Base-by-base conservation (phyloP, 208 protist species). In the Crithidia acanthocephali region DNA sequence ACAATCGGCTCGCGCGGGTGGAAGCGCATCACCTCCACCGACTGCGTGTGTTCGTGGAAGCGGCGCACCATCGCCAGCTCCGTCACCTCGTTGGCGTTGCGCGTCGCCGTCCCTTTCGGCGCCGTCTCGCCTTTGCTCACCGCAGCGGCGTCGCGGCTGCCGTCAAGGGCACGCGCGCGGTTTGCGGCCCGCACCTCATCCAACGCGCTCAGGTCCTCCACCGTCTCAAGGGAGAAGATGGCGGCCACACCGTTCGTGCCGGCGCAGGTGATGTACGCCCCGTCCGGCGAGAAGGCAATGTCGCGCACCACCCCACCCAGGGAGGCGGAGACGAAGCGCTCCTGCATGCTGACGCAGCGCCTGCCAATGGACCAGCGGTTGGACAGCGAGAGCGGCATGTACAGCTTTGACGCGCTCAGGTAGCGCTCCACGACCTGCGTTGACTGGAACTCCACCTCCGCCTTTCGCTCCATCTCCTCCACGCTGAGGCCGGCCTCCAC, bases 1-100 rank as follows among this genome's bases (percentile, higher is more conserved):
- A 95, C 52, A 9, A 90, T 44, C 1, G 88, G 84, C 18, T 79
- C 47, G 7, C 74, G 80, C 16, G 92, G 90, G 71, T 95, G 90
- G 73, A 96, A 96, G 22, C 81, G 78, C 65, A 92, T 81, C 0
- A 90, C 79, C 70, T 96, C 88, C 5, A 94, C 88, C 20, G 82
- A 82, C 64, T 93, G 87, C 23, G 81, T 79, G 56, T 92, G 85
- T 16, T 90, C 91, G 62, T 85, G 77, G 61, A 88, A 90, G 13
- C 85, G 83, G 7, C 91, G 78, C 33, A 87, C 87, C 56, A 84
- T 84, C 11, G 91, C 68, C 9, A 95, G 67, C 55, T 95, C 86
- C 16, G 87, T 93, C 64, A 95, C 86, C 77, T 95, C 90, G 58
- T 93, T 95, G 16, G 76, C 86, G 57, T 92, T 93, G 22, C 80